Evolutionary conservation across 2,329 filamentous ascomycete species (phyloP).

Genomic region (Colletotrichum sp.): DNA sequence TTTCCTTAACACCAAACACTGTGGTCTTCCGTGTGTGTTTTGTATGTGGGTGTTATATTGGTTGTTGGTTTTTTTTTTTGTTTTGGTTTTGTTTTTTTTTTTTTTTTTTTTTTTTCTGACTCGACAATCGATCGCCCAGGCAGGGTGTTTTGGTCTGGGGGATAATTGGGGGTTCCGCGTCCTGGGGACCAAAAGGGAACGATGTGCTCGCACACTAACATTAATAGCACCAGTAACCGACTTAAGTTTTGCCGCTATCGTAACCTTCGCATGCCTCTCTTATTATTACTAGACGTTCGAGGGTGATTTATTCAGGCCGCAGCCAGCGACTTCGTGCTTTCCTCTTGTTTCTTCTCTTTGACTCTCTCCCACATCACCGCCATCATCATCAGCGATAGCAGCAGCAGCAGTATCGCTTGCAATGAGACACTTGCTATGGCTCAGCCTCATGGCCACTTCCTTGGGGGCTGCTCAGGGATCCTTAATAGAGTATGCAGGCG

Average conservation of each 20-base stretch:
- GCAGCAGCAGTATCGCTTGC: not conserved
- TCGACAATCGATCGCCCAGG: not conserved
- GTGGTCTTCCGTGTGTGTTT: too few relatives aligned
- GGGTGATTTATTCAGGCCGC: not conserved
- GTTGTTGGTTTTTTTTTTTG: too few relatives aligned
- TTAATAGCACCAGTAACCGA: too few relatives aligned
- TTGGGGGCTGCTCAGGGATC: not conserved
- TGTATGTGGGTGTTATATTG: too few relatives aligned
- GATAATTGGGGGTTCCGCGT: not conserved
- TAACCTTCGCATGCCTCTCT: too few relatives aligned
- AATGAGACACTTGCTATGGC: not conserved
- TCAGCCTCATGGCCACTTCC: not conserved
- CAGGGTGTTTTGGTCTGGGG: not conserved
- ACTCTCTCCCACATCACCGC: not conserved
- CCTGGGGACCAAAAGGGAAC: not conserved
- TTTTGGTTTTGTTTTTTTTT: too few relatives aligned
- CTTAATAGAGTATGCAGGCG: conserved; percentile 15
- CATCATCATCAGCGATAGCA: not conserved
- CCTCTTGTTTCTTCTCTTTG: not conserved
- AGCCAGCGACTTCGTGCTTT: not conserved
- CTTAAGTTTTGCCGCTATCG: too few relatives aligned
- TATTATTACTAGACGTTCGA: not conserved
- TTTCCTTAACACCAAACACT: too few relatives aligned
- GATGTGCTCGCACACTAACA: not conserved
- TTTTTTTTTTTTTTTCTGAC: not conserved